These are phyloP conservation scores for Epichloe uncinata DNA, from an alignment of 2,329 filamentous ascomycete genomes.

Conservation along the genomic window DNA sequence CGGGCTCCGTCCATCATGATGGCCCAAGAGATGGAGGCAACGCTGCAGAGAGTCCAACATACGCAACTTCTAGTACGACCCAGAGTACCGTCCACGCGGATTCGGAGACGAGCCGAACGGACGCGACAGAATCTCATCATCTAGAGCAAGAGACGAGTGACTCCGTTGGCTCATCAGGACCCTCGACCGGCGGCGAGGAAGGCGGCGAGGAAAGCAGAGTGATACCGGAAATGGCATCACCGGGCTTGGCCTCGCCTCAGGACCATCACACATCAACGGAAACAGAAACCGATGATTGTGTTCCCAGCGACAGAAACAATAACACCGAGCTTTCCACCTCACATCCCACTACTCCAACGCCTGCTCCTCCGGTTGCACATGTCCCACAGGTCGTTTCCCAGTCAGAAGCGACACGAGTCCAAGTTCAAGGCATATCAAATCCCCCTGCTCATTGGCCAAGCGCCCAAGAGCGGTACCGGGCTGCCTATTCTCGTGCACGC, in stretches of 20 bases:
- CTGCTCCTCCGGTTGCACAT: not conserved
- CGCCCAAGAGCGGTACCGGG: not conserved
- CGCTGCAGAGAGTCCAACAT: not conserved
- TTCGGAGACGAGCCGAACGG: not conserved
- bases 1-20: conserved; percentile 9
- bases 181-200: not conserved
- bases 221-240: not conserved
- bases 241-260: not conserved
- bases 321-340: not conserved
- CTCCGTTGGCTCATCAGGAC: not conserved
- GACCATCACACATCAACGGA: not conserved
- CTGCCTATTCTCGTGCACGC: not conserved
- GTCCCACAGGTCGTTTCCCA: not conserved
- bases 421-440: not conserved
- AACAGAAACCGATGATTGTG: not conserved
- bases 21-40: not conserved
- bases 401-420: not conserved
- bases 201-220: not conserved
- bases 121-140: not conserved
- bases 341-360: not conserved
- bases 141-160: not conserved
- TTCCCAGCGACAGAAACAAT: not conserved
- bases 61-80: not conserved
- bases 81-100: not conserved
- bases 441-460: not conserved